Evolutionary conservation across 2,329 filamentous ascomycete genomes (phyloP).

Genomic region (Neonectria coccinea): DNA sequence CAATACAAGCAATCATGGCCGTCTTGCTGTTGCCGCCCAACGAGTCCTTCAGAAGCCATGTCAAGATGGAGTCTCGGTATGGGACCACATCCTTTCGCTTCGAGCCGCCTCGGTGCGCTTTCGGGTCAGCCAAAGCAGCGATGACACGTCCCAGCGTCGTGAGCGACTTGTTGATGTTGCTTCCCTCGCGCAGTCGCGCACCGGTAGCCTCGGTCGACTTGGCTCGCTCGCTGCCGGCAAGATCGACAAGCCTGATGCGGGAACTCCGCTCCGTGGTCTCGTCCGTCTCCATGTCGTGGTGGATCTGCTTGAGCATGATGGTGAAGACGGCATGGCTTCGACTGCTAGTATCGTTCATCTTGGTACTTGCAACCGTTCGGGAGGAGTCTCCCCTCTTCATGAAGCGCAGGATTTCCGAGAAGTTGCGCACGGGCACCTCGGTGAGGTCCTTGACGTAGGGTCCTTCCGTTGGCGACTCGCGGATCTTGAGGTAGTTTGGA

Average conservation of each 20-base stretch:
- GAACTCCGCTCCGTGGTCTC: constrained; percentile 96
- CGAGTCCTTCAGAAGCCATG: constrained; percentile 93
- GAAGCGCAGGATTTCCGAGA: constrained; percentile 86
- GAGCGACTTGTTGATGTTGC: constrained; percentile 99
- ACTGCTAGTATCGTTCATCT: constrained; percentile 99
- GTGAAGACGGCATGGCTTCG: constrained; percentile 98
- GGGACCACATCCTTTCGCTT: constrained; percentile 79
- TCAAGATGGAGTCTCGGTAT: constrained; percentile 88
- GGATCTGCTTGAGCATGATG: constrained; percentile 97
- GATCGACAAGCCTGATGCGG: constrained; percentile 92
- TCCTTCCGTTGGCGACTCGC: constrained; percentile 93
- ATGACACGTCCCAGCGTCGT: constrained; percentile 97
- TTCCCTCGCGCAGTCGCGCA: constrained; percentile 88
- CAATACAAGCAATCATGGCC: constrained; percentile 98
- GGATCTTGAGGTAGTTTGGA: constrained; percentile 95
- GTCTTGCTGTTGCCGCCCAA: constrained; percentile 98
- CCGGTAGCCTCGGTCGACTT: constrained; percentile 97
- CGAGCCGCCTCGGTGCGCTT: constrained; percentile 62
- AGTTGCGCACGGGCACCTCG: constrained; percentile 89
- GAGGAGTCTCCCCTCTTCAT: constrained; percentile 92
- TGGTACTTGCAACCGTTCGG: constrained; percentile 90
- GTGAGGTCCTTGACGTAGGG: constrained; percentile 98
- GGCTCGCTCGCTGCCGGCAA: constrained; percentile 93
- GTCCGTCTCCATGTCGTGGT: constrained; percentile 96
- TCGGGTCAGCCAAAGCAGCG: constrained; percentile 83